These are phyloP conservation scores for Carex cristatella DNA, from an alignment of 176 grass and related monocot genomes.

Conservation along the genomic window DNA sequence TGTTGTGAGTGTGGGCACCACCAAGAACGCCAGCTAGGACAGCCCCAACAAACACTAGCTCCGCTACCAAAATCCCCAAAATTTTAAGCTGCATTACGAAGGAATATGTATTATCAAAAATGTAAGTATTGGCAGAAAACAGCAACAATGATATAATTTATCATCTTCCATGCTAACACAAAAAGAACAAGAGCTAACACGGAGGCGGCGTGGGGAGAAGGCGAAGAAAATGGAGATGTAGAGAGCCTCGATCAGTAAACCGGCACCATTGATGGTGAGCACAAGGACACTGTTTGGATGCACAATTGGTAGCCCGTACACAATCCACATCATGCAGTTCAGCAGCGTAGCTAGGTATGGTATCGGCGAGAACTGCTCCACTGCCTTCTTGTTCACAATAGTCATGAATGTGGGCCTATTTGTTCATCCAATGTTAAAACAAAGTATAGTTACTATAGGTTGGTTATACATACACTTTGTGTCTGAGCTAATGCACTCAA, in stretches of 20 bases:
- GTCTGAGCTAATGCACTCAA: too few species aligned
- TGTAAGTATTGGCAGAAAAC: not conserved
- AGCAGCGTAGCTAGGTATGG: slow-evolving; percentile 89
- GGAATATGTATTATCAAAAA: not conserved
- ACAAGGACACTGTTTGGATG: slow-evolving; percentile 79
- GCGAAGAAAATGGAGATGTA: slow-evolving; percentile 65
- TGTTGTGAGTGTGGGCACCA: slow-evolving; percentile 34
- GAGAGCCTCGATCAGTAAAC: slow-evolving; percentile 43
- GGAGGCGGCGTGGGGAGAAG: slow-evolving; percentile 29
- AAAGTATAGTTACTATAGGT: not conserved
- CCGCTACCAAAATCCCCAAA: slow-evolving; percentile 23
- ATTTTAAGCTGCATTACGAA: slow-evolving; percentile 40
- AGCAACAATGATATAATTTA: slow-evolving; percentile 12
- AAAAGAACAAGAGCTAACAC: slow-evolving; percentile 23
- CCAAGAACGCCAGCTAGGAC: slow-evolving; percentile 38
- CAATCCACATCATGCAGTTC: slow-evolving; percentile 79
- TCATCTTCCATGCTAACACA: slow-evolving; percentile 1
- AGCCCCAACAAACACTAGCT: slow-evolving; percentile 37
- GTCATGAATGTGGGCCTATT: slow-evolving; percentile 51
- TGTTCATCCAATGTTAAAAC: not conserved
- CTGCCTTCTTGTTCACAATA: slow-evolving; percentile 49
- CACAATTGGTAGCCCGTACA: slow-evolving; percentile 75
- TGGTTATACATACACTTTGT: not conserved
- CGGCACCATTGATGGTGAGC: slow-evolving; percentile 73
- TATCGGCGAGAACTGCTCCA: slow-evolving; percentile 60